Percentiles rank a stretch among this genome's conserved stretches.
These are phyloP conservation scores for Eucalyptus albens DNA, from an alignment of 345 rosid species.

Conservation along the genomic window DNA sequence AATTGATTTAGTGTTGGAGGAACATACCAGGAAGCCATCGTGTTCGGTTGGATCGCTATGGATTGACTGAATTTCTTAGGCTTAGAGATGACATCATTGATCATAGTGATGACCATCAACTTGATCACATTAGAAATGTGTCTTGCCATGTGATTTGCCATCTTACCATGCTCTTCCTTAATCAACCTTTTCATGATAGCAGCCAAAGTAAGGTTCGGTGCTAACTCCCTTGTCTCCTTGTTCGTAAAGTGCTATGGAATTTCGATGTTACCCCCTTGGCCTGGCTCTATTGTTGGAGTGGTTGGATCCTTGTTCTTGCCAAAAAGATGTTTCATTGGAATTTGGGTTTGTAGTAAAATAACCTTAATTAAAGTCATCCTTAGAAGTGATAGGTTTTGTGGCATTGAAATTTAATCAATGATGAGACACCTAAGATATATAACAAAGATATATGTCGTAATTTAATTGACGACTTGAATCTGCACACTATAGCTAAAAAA, in stretches of 20 bases:
- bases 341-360: not conserved
- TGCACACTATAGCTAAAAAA: no score
- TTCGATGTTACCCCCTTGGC: not conserved
- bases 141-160: not conserved
- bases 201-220: not conserved
- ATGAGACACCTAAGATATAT: not conserved
- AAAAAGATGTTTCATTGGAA: not conserved
- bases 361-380: not conserved
- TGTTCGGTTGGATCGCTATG: not conserved
- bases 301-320: not conserved
- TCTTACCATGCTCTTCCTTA: not conserved
- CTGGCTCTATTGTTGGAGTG: not conserved
- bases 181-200: not conserved
- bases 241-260: not conserved
- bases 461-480: no score
- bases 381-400: not conserved
- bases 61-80: not conserved
- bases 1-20: not conserved
- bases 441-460: not conserved
- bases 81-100: not conserved
- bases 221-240: not conserved
- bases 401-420: not conserved
- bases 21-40: accelerated
- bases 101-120: not conserved
- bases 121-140: not conserved